A percentile compares a stretch with the other conserved stretches of the same genome.
Conservation (phyloP, 257 asterid species). For the Ligustrum vulgare region DNA sequence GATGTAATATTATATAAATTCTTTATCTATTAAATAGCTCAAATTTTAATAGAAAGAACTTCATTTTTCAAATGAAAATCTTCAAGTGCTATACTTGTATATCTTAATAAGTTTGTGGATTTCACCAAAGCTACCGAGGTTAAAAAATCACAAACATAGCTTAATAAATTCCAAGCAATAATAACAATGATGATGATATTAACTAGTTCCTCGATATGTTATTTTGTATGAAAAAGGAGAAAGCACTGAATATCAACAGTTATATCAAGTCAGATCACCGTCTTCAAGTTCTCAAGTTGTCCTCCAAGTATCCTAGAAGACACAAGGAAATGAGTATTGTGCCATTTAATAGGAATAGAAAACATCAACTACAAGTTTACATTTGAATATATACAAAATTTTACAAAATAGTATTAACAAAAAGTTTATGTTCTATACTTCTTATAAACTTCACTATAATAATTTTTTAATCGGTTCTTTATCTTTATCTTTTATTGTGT, state of each 20-base stretch:
- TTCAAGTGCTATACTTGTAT: background rate
- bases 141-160: background rate
- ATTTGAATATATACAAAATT: background rate
- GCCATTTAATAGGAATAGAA: background rate
- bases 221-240: background rate
- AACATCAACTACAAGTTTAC: background rate
- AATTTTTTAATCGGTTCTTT: too few species aligned
- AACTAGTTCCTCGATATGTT: background rate
- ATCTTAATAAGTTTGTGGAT: background rate
- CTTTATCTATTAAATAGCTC: too few species aligned
- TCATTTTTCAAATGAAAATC: background rate
- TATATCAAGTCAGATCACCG: conserved; percentile 38
- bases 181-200: background rate
- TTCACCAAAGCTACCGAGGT: background rate
- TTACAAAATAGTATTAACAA: background rate
- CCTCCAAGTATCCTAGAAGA: conserved; percentile 31
- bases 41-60: too few species aligned
- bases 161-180: background rate
- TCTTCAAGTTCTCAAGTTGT: conserved; percentile 44
- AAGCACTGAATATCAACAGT: background rate
- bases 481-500: too few species aligned
- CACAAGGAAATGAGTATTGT: background rate
- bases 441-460: too few species aligned
- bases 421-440: background rate
- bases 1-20: too few species aligned